A percentile compares a stretch with the other conserved stretches of the same genome.
These are phyloP conservation scores for Dendrocalamus latiflorus DNA, from an alignment of 202 grass and related monocot genomes.

Conservation along the genomic window DNA sequence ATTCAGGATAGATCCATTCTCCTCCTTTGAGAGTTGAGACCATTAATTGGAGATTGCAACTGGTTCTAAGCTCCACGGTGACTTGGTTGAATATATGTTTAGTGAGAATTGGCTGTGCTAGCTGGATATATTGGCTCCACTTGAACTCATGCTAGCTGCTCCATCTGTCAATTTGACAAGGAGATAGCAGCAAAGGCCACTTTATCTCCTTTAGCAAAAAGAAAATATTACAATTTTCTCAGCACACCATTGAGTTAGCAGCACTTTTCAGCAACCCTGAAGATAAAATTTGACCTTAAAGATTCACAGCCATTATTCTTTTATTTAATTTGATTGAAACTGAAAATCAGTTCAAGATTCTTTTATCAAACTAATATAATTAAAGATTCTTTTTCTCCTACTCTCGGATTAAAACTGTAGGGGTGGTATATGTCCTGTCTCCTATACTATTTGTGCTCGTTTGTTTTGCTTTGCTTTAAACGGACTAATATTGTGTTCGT, in stretches of 20 bases:
- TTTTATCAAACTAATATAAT: neutral
- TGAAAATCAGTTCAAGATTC: neutral
- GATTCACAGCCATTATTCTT: neutral
- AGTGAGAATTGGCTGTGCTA: neutral
- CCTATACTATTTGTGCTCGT: too few species aligned
- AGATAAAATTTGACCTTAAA: neutral
- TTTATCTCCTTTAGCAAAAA: neutral
- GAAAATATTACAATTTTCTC: neutral
- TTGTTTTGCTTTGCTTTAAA: too few species aligned
- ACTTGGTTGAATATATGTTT: too few species aligned
- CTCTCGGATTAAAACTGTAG: too few species aligned
- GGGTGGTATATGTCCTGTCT: too few species aligned
- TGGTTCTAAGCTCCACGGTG: too few species aligned
- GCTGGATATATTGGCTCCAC: neutral
- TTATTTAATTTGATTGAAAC: neutral
- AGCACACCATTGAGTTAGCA: neutral
- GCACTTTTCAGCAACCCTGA: neutral
- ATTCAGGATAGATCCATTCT: too few species aligned
- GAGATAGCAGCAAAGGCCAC: neutral
- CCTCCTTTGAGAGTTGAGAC: too few species aligned
- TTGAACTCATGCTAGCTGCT: neutral
- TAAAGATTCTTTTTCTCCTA: neutral
- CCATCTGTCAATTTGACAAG: neutral
- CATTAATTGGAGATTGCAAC: too few species aligned
- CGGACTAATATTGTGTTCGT: too few species aligned